Conservation (phyloP, 768 basidiomycete species). For the Nevesoporus exiguus region DNA sequence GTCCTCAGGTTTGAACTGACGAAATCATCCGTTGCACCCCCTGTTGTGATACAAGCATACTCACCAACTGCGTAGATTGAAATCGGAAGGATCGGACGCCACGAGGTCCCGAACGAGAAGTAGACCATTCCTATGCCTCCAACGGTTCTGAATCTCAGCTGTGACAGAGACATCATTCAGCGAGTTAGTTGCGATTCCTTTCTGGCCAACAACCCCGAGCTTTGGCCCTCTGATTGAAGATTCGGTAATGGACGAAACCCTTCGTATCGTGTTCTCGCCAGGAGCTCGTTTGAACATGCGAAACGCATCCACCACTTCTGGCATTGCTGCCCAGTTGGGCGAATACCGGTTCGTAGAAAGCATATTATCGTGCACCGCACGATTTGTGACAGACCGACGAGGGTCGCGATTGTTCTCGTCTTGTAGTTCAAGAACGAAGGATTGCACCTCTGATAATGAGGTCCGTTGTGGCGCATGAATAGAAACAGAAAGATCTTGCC, state of each 20-base stretch:
- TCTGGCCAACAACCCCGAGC: slow-evolving; percentile 7
- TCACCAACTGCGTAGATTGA: slow-evolving; percentile 16
- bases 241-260: slow-evolving; percentile 4
- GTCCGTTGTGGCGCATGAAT: slow-evolving; percentile 11
- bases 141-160: slow-evolving; percentile 9
- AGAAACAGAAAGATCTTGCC: slow-evolving; percentile 4
- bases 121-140: slow-evolving; percentile 2
- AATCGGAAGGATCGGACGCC: slow-evolving; percentile 14
- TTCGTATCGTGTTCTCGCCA: slow-evolving; percentile 2
- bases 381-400: neutral
- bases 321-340: slow-evolving; percentile 19
- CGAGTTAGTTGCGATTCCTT: slow-evolving; percentile 18
- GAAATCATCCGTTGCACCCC: neutral
- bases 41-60: neutral
- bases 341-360: neutral
- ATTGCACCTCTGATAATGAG: neutral
- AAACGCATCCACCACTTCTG: slow-evolving; percentile 17
- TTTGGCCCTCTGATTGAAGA: slow-evolving; percentile 1
- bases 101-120: slow-evolving; percentile 16
- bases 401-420: neutral
- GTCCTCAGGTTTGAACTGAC: slow-evolving; percentile 4
- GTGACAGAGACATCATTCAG: slow-evolving; percentile 6
- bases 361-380: neutral
- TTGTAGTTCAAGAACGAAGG: neutral
- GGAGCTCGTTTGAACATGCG: slow-evolving; percentile 12